Evolutionary conservation across 1,139 yeast species (phyloP).

Genomic region (Williopsis jadinii): DNA sequence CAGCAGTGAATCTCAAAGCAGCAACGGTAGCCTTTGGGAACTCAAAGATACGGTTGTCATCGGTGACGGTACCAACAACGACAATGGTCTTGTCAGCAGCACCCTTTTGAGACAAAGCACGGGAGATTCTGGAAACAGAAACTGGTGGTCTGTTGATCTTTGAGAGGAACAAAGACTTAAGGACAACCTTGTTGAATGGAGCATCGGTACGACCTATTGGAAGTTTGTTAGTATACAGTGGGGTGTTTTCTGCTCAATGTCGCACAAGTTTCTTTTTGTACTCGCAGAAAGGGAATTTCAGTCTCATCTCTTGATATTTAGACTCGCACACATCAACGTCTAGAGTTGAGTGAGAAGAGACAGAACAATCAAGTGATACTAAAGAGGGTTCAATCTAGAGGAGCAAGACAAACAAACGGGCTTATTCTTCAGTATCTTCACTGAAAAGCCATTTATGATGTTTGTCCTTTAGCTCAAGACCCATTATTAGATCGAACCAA

Average conservation of each 20-base stretch:
- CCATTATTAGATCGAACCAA: too few relatives aligned
- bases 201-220: conserved; percentile 91
- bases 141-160: conserved; percentile 99
- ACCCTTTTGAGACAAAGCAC: conserved; percentile 78
- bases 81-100: conserved; percentile 90
- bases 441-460: conserved; percentile 12
- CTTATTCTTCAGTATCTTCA: conserved; percentile 21
- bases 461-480: too few relatives aligned
- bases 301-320: too few relatives aligned
- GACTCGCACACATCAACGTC: too few relatives aligned
- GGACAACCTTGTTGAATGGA: conserved; percentile 96
- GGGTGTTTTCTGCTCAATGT: conserved; percentile 48
- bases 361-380: too few relatives aligned
- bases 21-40: conserved; percentile 98
- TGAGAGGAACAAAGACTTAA: conserved; percentile 91
- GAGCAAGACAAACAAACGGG: conserved; percentile 3
- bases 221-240: conserved; percentile 36
- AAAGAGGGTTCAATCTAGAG: conserved; percentile 1
- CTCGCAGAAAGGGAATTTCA: conserved; percentile 47
- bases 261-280: conserved; percentile 41
- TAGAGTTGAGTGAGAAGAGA: too few relatives aligned
- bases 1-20: conserved; percentile 98
- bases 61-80: conserved; percentile 99
- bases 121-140: conserved; percentile 84
- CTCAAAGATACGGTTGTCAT: conserved; percentile 88